phyloP scores from a whole-genome alignment of 441 rosid species.

The Viola pubescens region DNA sequence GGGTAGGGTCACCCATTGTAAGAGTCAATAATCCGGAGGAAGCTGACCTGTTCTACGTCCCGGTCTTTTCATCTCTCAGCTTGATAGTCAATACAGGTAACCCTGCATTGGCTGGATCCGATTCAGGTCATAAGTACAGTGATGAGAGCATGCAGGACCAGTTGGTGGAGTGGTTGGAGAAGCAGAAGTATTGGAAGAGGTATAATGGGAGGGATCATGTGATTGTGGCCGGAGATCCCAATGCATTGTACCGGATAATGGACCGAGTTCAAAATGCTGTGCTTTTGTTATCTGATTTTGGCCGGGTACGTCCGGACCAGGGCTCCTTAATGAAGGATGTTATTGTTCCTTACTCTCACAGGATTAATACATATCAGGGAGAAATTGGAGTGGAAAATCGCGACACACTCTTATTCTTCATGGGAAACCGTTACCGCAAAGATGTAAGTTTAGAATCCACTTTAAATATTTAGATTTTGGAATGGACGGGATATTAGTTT shows the following conservation, averaged over 20 bases:
- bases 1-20: conserved; percentile 47
- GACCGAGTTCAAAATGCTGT: conserved; percentile 61
- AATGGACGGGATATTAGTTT: not conserved
- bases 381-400: conserved; percentile 53
- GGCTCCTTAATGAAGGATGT: conserved; percentile 89
- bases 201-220: conserved; percentile 71
- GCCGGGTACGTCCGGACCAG: conserved; percentile 68
- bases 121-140: conserved; percentile 38
- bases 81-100: conserved; percentile 60
- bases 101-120: conserved; percentile 13
- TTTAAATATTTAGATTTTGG: not conserved
- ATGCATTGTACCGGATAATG: conserved; percentile 59
- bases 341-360: conserved; percentile 76
- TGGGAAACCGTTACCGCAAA: conserved; percentile 93
- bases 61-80: conserved; percentile 82
- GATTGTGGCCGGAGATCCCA: conserved; percentile 80
- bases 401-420: conserved; percentile 74
- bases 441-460: conserved; percentile 38
- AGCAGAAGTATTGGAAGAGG: conserved; percentile 75
- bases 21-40: conserved; percentile 64
- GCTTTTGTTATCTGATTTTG: conserved; percentile 69
- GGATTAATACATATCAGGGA: conserved; percentile 61
- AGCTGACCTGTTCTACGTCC: conserved; percentile 80
- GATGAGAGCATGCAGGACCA: conserved; percentile 78
- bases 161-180: conserved; percentile 71